Percentiles rank a stretch among this genome's conserved stretches.
These are phyloP conservation scores for Cladophialophora immunda DNA, from an alignment of 2,329 filamentous ascomycete species.

Conservation along the genomic window DNA sequence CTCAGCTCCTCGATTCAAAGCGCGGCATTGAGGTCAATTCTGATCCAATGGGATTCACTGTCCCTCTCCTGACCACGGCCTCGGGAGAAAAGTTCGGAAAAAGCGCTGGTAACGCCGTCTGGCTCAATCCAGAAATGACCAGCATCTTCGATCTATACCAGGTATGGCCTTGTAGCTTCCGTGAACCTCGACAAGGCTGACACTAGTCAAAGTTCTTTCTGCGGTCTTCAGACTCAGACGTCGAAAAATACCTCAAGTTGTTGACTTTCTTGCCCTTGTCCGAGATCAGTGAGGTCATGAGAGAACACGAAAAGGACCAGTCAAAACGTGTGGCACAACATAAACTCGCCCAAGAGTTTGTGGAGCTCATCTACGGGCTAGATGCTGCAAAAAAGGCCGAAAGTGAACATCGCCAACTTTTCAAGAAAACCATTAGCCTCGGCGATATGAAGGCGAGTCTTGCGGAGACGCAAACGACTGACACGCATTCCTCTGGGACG, in stretches of 20 bases:
- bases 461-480: constrained; percentile 13
- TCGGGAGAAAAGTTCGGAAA: constrained; percentile 94
- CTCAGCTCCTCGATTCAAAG: constrained; percentile 24
- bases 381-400: constrained; percentile 71
- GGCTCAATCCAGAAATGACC: constrained; percentile 86
- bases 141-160: constrained; percentile 85
- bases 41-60: constrained; percentile 83
- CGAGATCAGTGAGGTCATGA: constrained; percentile 74
- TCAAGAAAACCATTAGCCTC: constrained; percentile 46
- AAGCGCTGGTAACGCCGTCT: constrained; percentile 90
- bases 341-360: constrained; percentile 79
- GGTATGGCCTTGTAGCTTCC: constrained; percentile 49
- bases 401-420: constrained; percentile 61
- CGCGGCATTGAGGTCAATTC: constrained; percentile 42
- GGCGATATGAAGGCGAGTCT: constrained; percentile 29
- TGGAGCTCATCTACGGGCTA: constrained; percentile 79
- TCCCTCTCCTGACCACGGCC: constrained; percentile 85
- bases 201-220: constrained; percentile 75
- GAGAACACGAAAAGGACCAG: constrained; percentile 71
- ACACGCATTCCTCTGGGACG: constrained; percentile 12
- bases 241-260: constrained; percentile 82
- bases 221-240: constrained; percentile 79
- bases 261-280: constrained; percentile 85
- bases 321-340: constrained; percentile 82
- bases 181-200: neutral